These are phyloP conservation scores for Heterobasidion occidentale DNA, from an alignment of 1,284 basidiomycete species.

Conservation along the genomic window DNA sequence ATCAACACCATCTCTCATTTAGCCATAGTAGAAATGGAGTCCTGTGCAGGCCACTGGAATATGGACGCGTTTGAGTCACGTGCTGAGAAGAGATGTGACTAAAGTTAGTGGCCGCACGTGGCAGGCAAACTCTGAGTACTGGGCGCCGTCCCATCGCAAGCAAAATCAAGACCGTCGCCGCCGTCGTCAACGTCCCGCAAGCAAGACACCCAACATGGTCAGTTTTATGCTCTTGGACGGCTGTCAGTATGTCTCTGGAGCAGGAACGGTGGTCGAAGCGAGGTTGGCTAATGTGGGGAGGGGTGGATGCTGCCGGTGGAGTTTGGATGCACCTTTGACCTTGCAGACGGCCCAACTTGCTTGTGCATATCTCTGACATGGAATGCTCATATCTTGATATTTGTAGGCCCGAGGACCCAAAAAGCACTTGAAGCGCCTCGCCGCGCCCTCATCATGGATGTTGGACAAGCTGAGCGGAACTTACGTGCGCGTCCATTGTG, in stretches of 20 bases:
- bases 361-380: too few relatives aligned
- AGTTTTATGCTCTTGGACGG: slow-evolving; percentile 19
- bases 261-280: slow-evolving; percentile 11
- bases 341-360: not conserved
- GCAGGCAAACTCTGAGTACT: slow-evolving; percentile 5
- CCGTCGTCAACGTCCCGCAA: slow-evolving; percentile 26
- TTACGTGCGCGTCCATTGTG: slow-evolving; percentile 59
- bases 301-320: slow-evolving; percentile 21
- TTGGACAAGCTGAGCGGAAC: slow-evolving; percentile 98
- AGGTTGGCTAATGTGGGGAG: slow-evolving; percentile 12
- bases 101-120: slow-evolving; percentile 9
- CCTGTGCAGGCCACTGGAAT: too few relatives aligned
- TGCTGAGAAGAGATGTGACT: slow-evolving; percentile 2
- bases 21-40: too few relatives aligned
- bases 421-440: slow-evolving; percentile 98
- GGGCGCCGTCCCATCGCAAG: slow-evolving; percentile 2
- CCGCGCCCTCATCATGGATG: slow-evolving; percentile 99
- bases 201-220: slow-evolving; percentile 32
- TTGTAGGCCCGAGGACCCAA: slow-evolving; percentile 93
- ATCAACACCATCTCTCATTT: too few relatives aligned
- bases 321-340: slow-evolving; percentile 21
- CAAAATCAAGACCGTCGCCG: slow-evolving; percentile 17
- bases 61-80: not conserved
- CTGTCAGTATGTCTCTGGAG: slow-evolving; percentile 10
- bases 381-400: slow-evolving; percentile 3